Base-by-base conservation (phyloP, 345 rosid species). In the Eucalyptus curtisii region DNA sequence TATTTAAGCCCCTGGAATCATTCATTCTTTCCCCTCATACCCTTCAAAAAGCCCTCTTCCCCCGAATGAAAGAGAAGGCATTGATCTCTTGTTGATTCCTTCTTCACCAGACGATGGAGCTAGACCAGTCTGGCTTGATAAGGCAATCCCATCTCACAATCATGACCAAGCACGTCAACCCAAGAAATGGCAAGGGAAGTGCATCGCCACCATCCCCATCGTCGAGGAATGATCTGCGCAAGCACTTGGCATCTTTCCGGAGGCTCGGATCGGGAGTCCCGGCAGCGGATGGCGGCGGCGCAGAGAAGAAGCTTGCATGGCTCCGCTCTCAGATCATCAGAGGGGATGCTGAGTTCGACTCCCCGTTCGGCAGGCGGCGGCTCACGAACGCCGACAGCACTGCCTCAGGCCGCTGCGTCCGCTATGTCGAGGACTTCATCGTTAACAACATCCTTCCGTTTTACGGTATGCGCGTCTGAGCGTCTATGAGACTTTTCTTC, bases 381-480 rank as follows among this genome's bases (percentile, higher is more conserved):
- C 90, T 95, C 19, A 92, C 92, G 3, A 94, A 95, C 45, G 95
- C 94, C 4, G 97, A 95, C 86, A 95, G 94, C 47, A 94, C 96
- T 7, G 95, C 97, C 88, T 93, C 97, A 5, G 95, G 93, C 40
- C 89, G 94, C 14, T 92, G 92, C 47, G 91, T 95, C 88, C 93
- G 33, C 22, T 94, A 92, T 44, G 88, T 94, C 16, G 97, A 95
- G 88, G 90, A 91, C 55, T 94, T 91, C 71, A 92, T 95, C 90
- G 11, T 86, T 89, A 79, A 89, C 66, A 90, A 94, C 33, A 93
- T 94, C 88, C 97, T 94, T 48, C 95, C 96, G 4, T 93, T 89
- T 33, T 95, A 95, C 55, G 97, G 97, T 93, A 88, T 16, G 66
- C 66, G 7, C 4, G 31, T 59, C 57, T 12, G 33, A 30, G 19